Evolutionary conservation across 352 stramenopile genomes (phyloP).

Genomic region (Globisporangium mamillatum): DNA sequence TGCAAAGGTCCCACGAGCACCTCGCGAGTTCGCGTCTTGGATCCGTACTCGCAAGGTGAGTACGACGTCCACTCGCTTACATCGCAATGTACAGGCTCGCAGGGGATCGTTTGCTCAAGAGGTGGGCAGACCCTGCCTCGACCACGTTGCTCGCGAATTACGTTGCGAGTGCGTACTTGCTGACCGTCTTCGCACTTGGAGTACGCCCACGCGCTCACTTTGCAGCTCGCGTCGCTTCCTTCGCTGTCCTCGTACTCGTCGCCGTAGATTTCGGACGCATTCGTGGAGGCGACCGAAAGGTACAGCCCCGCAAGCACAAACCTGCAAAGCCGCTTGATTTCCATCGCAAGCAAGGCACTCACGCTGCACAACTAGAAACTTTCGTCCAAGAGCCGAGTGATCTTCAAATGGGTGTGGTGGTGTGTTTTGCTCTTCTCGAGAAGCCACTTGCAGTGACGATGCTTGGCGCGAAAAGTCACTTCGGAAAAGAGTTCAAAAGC

Average conservation of each 20-base stretch:
- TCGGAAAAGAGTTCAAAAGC: background rate
- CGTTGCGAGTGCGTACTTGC: conserved; percentile 19
- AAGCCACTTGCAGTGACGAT: background rate
- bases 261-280: background rate
- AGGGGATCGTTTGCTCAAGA: conserved; percentile 25
- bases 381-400: background rate
- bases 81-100: conserved; percentile 22
- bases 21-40: conserved; percentile 26
- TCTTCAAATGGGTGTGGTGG: background rate
- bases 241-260: background rate
- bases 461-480: background rate
- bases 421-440: background rate
- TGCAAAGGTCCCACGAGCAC: conserved; percentile 23
- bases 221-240: background rate
- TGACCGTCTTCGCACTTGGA: conserved; percentile 8
- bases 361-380: background rate
- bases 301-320: background rate
- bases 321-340: background rate
- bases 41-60: conserved; percentile 21
- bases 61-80: conserved; percentile 28
- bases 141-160: conserved; percentile 19
- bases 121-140: conserved; percentile 23
- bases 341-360: background rate
- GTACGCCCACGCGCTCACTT: conserved; percentile 14
- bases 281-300: background rate